phyloP scores from a whole-genome alignment of 139 green algal species.

The Tetratostichococcus sp. region DNA sequence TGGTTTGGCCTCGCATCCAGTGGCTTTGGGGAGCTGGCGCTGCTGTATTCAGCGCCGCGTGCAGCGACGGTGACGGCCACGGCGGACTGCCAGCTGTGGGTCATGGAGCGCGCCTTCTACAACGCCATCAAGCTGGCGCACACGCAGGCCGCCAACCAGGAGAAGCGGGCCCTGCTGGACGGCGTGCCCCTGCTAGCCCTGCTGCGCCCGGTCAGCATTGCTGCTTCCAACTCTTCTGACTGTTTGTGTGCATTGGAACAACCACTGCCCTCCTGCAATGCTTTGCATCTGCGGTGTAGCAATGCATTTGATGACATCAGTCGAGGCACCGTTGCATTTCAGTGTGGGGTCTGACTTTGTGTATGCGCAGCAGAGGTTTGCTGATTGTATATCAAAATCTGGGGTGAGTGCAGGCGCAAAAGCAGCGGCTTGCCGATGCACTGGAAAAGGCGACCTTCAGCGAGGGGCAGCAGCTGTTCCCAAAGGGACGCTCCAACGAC shows the following conservation, averaged over 20 bases:
- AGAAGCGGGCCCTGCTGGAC: constrained; percentile 61
- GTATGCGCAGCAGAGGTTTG: no score
- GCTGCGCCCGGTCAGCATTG: constrained; percentile 37
- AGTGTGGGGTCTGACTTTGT: no score
- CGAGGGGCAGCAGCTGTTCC: constrained; percentile 40
- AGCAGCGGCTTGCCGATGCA: constrained; percentile 69
- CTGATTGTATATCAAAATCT: no score
- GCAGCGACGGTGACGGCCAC: constrained; percentile 78
- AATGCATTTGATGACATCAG: no score
- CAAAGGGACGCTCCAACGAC: constrained; percentile 19
- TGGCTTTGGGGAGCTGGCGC: constrained; percentile 88
- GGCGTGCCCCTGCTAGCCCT: constrained; percentile 63
- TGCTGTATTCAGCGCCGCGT: constrained; percentile 85
- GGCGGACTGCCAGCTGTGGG: constrained; percentile 60
- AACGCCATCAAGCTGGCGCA: constrained; percentile 70
- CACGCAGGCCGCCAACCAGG: constrained; percentile 35
- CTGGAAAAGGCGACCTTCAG: constrained; percentile 56
- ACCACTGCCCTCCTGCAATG: no score
- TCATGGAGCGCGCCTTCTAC: constrained; percentile 82
- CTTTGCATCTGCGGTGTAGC: no score
- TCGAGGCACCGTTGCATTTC: no score
- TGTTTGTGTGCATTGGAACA: no score
- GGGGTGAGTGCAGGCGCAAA: constrained; percentile 52
- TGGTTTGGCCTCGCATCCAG: constrained; percentile 17
- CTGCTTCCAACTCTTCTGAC: no score